These are phyloP conservation scores for Alternaria burnsii DNA, from an alignment of 2,329 filamentous ascomycete genomes.

Conservation along the genomic window DNA sequence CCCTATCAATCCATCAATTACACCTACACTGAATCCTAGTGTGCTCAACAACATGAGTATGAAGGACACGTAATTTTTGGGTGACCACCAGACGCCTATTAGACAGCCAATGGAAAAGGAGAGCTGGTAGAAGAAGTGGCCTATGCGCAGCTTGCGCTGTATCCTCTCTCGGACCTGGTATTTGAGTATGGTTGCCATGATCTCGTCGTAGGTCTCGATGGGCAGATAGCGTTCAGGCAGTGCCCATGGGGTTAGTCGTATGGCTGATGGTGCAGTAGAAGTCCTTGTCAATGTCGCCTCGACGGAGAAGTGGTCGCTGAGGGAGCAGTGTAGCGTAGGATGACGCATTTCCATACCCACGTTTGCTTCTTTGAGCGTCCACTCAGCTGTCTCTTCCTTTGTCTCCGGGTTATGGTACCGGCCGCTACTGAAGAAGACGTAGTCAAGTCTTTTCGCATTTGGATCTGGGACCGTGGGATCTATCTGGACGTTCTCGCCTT, in stretches of 20 bases:
- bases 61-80: constrained; percentile 78
- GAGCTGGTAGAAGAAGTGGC: constrained; percentile 76
- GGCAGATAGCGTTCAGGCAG: constrained; percentile 51
- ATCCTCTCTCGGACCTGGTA: constrained; percentile 76
- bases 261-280: constrained; percentile 16
- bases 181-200: constrained; percentile 72
- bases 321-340: constrained; percentile 79
- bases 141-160: constrained; percentile 75
- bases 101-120: constrained; percentile 76
- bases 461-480: constrained; percentile 73
- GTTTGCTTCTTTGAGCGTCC: constrained; percentile 74
- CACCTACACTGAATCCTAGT: constrained; percentile 77
- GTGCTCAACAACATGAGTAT: constrained; percentile 80
- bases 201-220: constrained; percentile 70
- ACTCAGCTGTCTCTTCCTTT: constrained; percentile 54
- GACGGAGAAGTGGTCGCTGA: constrained; percentile 95
- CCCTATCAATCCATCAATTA: constrained; percentile 85
- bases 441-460: constrained; percentile 87
- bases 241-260: constrained; percentile 20
- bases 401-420: constrained; percentile 36
- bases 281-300: constrained; percentile 72
- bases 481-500: constrained; percentile 70
- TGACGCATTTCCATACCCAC: constrained; percentile 86
- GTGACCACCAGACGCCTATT: constrained; percentile 86
- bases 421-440: constrained; percentile 76